These are phyloP conservation scores for Zalaria obscura DNA, from an alignment of 2,329 filamentous ascomycete species.

Conservation along the genomic window DNA sequence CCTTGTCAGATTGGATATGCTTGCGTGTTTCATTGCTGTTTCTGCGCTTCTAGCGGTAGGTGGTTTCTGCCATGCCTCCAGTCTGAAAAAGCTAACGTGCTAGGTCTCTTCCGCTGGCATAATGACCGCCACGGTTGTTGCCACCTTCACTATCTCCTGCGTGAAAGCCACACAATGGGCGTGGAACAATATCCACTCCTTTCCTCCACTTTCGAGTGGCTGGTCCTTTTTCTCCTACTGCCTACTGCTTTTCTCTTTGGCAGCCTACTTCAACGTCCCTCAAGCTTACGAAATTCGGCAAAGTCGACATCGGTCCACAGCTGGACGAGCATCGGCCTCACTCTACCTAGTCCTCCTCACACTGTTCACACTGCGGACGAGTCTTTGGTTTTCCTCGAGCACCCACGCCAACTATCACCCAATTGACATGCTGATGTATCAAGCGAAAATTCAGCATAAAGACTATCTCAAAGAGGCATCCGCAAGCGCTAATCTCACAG, in stretches of 20 bases:
- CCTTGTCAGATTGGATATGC: slow-evolving; percentile 13
- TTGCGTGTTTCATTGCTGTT: slow-evolving; percentile 12
- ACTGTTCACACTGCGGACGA: slow-evolving; percentile 27
- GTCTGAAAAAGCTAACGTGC: slow-evolving; percentile 2
- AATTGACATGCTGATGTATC: slow-evolving; percentile 39
- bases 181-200: slow-evolving; percentile 18
- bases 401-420: slow-evolving; percentile 33
- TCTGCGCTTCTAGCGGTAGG: slow-evolving; percentile 16
- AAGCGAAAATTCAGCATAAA: slow-evolving; percentile 34
- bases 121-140: slow-evolving; percentile 23
- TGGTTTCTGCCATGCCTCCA: neutral
- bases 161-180: slow-evolving; percentile 17
- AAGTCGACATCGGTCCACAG: slow-evolving; percentile 1
- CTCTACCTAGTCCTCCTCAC: slow-evolving; percentile 24
- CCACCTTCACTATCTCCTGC: slow-evolving; percentile 21
- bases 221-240: slow-evolving; percentile 8
- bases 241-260: slow-evolving; percentile 15
- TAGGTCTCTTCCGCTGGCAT: slow-evolving; percentile 27
- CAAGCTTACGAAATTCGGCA: slow-evolving; percentile 3
- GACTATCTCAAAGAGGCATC: slow-evolving; percentile 33
- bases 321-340: slow-evolving; percentile 11
- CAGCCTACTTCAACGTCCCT: slow-evolving; percentile 14
- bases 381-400: slow-evolving; percentile 26
- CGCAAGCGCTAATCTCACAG: slow-evolving; percentile 30
- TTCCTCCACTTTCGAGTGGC: slow-evolving; percentile 12